These are phyloP conservation scores for Kwoniella newhampshirensis DNA, from an alignment of 768 basidiomycete genomes.

Conservation along the genomic window DNA sequence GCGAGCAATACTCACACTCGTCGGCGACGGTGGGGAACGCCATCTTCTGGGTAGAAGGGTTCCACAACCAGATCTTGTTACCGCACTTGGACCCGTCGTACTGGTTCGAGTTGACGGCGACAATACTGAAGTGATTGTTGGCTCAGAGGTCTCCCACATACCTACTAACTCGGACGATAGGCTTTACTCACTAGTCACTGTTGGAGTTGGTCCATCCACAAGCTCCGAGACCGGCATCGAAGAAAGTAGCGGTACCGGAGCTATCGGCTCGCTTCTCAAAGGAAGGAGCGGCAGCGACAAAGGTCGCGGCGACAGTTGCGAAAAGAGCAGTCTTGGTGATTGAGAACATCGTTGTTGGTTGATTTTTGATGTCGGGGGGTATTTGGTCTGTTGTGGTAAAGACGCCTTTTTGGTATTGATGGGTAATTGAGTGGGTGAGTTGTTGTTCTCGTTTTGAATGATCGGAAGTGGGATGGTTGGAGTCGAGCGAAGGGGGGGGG, in stretches of 20 bases:
- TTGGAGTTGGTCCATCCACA: slow-evolving; percentile 32
- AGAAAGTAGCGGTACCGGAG: slow-evolving; percentile 28
- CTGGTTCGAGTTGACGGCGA: slow-evolving; percentile 41
- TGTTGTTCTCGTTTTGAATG: no score
- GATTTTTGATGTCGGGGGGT: slow-evolving; percentile 1
- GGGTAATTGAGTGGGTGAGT: background rate
- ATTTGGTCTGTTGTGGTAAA: background rate
- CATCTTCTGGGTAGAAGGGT: slow-evolving; percentile 12
- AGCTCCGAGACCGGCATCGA: slow-evolving; percentile 20
- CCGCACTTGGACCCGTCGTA: slow-evolving; percentile 26
- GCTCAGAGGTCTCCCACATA: background rate
- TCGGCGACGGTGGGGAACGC: slow-evolving; percentile 20
- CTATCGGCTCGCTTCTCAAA: slow-evolving; percentile 29
- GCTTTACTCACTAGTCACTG: slow-evolving; percentile 22
- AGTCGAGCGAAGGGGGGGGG: no score
- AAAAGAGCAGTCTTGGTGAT: slow-evolving; percentile 15
- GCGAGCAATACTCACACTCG: slow-evolving; percentile 10
- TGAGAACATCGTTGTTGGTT: slow-evolving; percentile 32
- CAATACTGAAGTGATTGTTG: slow-evolving; percentile 17
- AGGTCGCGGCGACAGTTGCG: slow-evolving; percentile 14
- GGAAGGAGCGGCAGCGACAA: slow-evolving; percentile 14
- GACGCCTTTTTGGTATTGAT: slow-evolving; percentile 5
- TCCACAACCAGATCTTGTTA: slow-evolving; percentile 17
- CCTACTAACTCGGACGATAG: background rate
- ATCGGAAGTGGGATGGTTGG: no score